Evolutionary conservation across 2,329 filamentous ascomycete genomes (phyloP), one percentile per base, ranked within the genome.

Genomic region (Aspergillus puulaauensis): DNA sequence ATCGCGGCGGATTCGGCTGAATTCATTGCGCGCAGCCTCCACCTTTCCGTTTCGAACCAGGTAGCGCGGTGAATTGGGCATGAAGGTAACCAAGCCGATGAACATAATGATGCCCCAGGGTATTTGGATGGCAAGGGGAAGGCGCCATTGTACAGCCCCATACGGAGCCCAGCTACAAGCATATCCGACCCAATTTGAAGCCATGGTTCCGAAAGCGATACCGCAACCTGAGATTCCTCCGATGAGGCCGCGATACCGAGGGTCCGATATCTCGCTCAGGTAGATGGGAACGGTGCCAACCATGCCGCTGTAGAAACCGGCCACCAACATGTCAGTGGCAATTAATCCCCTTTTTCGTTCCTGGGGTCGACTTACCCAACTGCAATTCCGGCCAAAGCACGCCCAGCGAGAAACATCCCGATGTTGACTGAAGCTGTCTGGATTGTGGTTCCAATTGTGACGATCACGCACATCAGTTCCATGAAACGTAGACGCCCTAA

Each of bases 111-210:
- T 65, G 3, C 82, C 82, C 79, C 80, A 85, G 0, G 82, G 82
- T 11, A 84, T 79, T 66, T 85, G 82, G 24, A 84, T 76, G 0
- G 74, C 82, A 3, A 85, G 75, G 0, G 82, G 83, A 0, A 85
- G 70, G 11, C 82, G 77, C 83, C 82, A 85, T 65, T 85, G 83
- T 0, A 78, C 68, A 4, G 76, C 65, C 0, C 83, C 82, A 56
- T 83, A 83, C 0, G 82, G 75, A 0, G 82, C 81, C 54, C 79
- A 83, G 19, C 79, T 77, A 59, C 82, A 83, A 0, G 81, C 81
- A 61, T 80, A 84, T 3, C 82, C 82, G 4, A 84, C 77, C 83
- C 82, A 85, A 65, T 85, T 85, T 4, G 80, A 82, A 61, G 75
- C 71, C 80, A 83, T 83, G 3, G 81, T 83, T 11, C 82, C 83